Base-by-base conservation (phyloP, 768 basidiomycete species). In the Rhizopogon rudus region DNA sequence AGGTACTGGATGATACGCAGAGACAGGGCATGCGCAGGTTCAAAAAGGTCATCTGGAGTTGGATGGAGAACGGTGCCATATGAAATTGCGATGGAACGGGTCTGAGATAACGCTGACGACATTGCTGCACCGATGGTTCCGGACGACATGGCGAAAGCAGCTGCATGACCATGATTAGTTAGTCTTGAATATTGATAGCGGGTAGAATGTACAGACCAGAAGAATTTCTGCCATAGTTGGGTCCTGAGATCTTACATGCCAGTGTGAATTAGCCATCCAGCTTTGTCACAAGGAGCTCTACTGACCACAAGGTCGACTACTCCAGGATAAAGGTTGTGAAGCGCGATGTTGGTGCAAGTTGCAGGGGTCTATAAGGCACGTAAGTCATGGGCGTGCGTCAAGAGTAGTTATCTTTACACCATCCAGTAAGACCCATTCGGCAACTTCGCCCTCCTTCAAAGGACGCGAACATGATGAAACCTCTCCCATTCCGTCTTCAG, bases 71-170 rank as follows among this genome's bases (percentile, higher is more conserved):
- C 82, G 14, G 79, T 89, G 37, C 93, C 93, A 66, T 97, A 96
- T 0, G 92, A 95, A 39, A 98, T 65, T 1, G 95, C 94, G 55
- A 97, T 88, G 41, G 91, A 82, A 40, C 91, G 87, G 29, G 75
- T 77, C 55, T 76, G 77, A 25, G 87, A 85, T 43, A 93, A 77
- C 22, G 82, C 82, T 20, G 87, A 86, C 28, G 89, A 89, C 68
- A 98, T 75, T 14, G 95, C 89, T 3, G 93, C 94, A 40, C 95
- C 95, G 58, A 98, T 78, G 2, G 95, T 98, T 2, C 95, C 95
- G 29, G 91, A 94, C 1, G 93, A 93, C 42, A 98, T 78, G 3
- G 88, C 80, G 67, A 94, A 93, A 1, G 93, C 93, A 39, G 91
- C 90, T 85, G 65, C 42, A 20, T 33, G 42, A 14, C 20, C 53